These are phyloP conservation scores for Cordyceps javanica DNA, from an alignment of 2,329 filamentous ascomycete species.

Conservation along the genomic window DNA sequence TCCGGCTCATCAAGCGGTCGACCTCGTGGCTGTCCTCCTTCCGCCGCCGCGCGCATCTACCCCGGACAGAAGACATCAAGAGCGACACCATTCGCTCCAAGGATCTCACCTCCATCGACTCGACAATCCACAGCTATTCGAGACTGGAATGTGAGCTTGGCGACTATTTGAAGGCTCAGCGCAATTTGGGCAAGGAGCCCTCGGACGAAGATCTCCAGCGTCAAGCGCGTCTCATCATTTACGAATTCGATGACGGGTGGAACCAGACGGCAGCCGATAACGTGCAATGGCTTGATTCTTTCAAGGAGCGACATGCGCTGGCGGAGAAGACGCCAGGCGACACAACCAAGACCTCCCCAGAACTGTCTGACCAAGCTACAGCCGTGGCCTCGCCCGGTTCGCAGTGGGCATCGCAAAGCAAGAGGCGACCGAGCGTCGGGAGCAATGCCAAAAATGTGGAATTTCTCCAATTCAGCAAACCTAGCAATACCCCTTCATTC, in stretches of 20 bases:
- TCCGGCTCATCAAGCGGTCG: slow-evolving; percentile 44
- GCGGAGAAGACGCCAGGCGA: slow-evolving; percentile 7
- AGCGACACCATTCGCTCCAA: slow-evolving; percentile 43
- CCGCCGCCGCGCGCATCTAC: slow-evolving; percentile 49
- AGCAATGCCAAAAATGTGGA: background rate
- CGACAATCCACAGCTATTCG: slow-evolving; percentile 53
- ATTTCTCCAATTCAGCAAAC: background rate
- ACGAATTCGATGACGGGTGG: slow-evolving; percentile 56
- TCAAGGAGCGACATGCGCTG: slow-evolving; percentile 41
- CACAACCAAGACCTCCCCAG: slow-evolving; percentile 7
- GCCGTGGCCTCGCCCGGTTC: background rate
- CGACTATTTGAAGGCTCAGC: slow-evolving; percentile 43
- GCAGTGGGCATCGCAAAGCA: slow-evolving; percentile 1
- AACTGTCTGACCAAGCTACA: slow-evolving; percentile 2
- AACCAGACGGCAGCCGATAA: slow-evolving; percentile 59
- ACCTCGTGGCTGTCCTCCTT: slow-evolving; percentile 52
- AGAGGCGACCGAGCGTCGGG: background rate
- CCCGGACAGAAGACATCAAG: slow-evolving; percentile 49
- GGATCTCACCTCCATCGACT: slow-evolving; percentile 50
- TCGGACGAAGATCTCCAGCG: slow-evolving; percentile 49
- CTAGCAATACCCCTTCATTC: slow-evolving; percentile 34
- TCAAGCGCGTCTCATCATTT: slow-evolving; percentile 55
- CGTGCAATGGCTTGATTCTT: slow-evolving; percentile 44
- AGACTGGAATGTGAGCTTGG: slow-evolving; percentile 50
- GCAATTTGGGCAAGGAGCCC: slow-evolving; percentile 39